Conservation (phyloP, 441 rosid species). For the Dalechampia spathulata region DNA sequence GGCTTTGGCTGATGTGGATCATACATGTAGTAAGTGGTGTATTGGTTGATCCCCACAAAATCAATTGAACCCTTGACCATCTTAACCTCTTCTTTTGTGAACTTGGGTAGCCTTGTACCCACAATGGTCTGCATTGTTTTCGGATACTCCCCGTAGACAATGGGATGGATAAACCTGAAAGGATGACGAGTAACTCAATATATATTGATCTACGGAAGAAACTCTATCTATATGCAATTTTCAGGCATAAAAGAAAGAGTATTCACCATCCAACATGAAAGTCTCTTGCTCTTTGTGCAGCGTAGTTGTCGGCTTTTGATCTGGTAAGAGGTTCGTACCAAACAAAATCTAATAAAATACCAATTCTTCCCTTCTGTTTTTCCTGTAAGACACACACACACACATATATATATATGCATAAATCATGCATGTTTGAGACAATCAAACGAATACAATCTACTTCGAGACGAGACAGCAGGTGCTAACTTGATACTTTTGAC, state of each 20-base stretch:
- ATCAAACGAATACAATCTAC: background rate
- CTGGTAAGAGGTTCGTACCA: conserved; percentile 96
- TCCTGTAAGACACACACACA: conserved; percentile 26
- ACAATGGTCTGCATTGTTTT: conserved; percentile 72
- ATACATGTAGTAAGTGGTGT: conserved; percentile 64
- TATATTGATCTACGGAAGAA: no score
- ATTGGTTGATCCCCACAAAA: conserved; percentile 87
- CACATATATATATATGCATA: no score
- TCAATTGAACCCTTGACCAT: conserved; percentile 90
- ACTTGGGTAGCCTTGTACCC: conserved; percentile 67
- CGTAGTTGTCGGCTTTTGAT: conserved; percentile 70
- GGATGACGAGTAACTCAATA: no score
- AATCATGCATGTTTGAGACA: background rate
- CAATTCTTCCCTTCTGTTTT: conserved; percentile 80
- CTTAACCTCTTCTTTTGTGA: conserved; percentile 57
- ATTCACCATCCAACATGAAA: conserved; percentile 89
- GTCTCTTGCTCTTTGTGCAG: conserved; percentile 96
- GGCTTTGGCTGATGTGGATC: conserved; percentile 44
- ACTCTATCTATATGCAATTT: background rate
- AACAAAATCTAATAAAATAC: conserved; percentile 80
- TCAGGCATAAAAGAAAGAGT: background rate
- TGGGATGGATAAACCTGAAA: conserved; percentile 92
- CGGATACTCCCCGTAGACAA: conserved; percentile 88
- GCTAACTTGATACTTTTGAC: conserved; percentile 56
- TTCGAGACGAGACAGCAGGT: background rate